phyloP scores from a whole-genome alignment of 2,329 filamentous ascomycete genomes.

The Aureobasidium sp. region DNA sequence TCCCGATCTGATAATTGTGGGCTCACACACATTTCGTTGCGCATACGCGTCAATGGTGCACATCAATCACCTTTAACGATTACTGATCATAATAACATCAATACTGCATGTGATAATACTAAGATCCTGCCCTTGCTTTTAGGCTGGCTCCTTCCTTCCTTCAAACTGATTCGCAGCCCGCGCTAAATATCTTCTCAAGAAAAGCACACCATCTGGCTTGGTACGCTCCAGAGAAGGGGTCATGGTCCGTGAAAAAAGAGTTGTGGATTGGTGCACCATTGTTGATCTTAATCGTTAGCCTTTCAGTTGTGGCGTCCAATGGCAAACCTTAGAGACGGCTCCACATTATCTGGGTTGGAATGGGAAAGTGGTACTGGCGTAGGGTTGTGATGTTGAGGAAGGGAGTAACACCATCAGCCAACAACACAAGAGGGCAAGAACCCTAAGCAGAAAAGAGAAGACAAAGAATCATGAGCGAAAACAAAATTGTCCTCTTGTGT shows the following conservation, averaged over 20 bases:
- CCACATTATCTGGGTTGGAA: conserved; percentile 1
- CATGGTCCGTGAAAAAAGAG: not conserved
- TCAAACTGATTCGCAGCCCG: not conserved
- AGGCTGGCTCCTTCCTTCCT: not conserved
- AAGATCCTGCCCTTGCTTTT: not conserved
- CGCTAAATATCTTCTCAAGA: not conserved
- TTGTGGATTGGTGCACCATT: not conserved
- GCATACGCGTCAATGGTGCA: not conserved
- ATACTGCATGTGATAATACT: not conserved
- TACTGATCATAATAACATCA: not conserved
- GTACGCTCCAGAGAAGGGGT: not conserved
- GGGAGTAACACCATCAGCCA: not conserved
- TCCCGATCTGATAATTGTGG: not conserved
- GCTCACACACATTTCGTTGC: not conserved
- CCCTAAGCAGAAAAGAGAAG: not conserved
- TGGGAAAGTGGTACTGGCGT: not conserved
- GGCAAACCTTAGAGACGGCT: not conserved
- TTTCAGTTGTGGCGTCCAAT: conserved; percentile 1
- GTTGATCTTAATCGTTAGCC: not conserved
- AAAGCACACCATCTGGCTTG: not conserved
- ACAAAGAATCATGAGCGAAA: not conserved
- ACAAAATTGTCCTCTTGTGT: not conserved
- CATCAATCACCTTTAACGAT: not conserved
- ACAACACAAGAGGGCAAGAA: not conserved
- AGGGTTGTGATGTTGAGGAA: not conserved